A percentile compares a stretch with the other conserved stretches of the same genome.
Conservation (phyloP, 345 rosid genomes). For the Linum lewisii region DNA sequence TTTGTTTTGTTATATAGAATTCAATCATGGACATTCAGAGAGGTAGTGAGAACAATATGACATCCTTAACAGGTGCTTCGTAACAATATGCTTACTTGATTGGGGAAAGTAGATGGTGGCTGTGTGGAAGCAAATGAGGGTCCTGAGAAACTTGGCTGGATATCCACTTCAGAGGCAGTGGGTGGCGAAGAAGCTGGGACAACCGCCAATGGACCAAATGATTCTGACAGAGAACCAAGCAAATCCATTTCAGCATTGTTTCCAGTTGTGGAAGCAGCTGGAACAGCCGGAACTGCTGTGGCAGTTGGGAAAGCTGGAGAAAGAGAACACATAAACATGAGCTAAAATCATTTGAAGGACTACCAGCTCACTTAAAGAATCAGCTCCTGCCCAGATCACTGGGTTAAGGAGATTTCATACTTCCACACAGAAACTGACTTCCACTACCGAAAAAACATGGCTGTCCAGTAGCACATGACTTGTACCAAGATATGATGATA, state of each 20-base stretch:
- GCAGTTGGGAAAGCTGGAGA: slow-evolving; percentile 22
- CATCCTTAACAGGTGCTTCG: neutral
- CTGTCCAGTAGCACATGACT: too few species aligned
- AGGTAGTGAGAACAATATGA: neutral
- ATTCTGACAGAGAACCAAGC: slow-evolving; percentile 67
- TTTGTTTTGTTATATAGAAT: neutral
- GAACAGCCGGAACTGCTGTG: slow-evolving; percentile 20
- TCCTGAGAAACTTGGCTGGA: slow-evolving; percentile 32
- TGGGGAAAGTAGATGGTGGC: slow-evolving; percentile 30
- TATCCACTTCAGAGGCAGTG: slow-evolving; percentile 34
- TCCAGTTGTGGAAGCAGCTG: slow-evolving; percentile 30
- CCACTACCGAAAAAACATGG: too few species aligned
- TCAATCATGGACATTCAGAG: neutral
- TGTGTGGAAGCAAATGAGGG: slow-evolving; percentile 48
- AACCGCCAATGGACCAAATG: slow-evolving; percentile 59
- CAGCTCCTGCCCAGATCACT: too few species aligned
- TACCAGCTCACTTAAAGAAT: neutral
- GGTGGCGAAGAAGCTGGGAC: slow-evolving; percentile 45
- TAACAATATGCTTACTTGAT: slow-evolving; percentile 37
- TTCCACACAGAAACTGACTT: too few species aligned
- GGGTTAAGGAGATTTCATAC: too few species aligned
- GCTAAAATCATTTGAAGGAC: too few species aligned
- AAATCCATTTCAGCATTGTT: slow-evolving; percentile 66
- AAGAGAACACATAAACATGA: slow-evolving; percentile 12
- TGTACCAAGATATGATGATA: too few species aligned